These are phyloP conservation scores for Fomitopsis pinicola DNA, from an alignment of 1,284 basidiomycete genomes.

Conservation along the genomic window DNA sequence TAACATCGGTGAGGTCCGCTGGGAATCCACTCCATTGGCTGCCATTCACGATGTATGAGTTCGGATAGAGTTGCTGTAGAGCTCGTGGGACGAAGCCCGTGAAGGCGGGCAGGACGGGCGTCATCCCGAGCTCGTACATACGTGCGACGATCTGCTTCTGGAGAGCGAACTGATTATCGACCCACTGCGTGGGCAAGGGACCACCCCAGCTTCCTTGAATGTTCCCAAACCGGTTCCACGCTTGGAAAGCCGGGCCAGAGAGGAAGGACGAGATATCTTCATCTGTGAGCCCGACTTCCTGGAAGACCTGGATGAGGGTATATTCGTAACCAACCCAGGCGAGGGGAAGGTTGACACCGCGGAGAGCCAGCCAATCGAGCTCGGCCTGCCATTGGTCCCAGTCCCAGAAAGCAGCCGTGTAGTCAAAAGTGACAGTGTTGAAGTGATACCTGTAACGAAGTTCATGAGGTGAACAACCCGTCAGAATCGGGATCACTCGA, in stretches of 20 bases:
- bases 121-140: slow-evolving; percentile 43
- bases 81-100: slow-evolving; percentile 39
- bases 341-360: slow-evolving; percentile 39
- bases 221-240: slow-evolving; percentile 42
- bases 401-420: slow-evolving; percentile 38
- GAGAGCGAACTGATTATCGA: slow-evolving; percentile 35
- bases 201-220: slow-evolving; percentile 39
- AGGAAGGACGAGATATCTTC: slow-evolving; percentile 32
- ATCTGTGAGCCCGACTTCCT: slow-evolving; percentile 34
- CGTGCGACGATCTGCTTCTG: slow-evolving; percentile 36
- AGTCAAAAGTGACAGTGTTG: slow-evolving; percentile 43
- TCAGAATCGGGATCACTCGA: not conserved
- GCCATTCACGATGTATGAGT: slow-evolving; percentile 34
- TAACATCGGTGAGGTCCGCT: slow-evolving; percentile 28
- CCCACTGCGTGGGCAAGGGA: slow-evolving; percentile 32
- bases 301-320: slow-evolving; percentile 33
- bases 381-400: slow-evolving; percentile 40
- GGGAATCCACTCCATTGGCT: slow-evolving; percentile 35
- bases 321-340: slow-evolving; percentile 41
- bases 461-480: not conserved
- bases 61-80: slow-evolving; percentile 30
- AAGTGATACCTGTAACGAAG: slow-evolving; percentile 31
- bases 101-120: slow-evolving; percentile 39
- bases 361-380: slow-evolving; percentile 42
- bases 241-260: slow-evolving; percentile 39